Base-by-base conservation (phyloP, 106 monocot species). In the Platanthera zijinensis region DNA sequence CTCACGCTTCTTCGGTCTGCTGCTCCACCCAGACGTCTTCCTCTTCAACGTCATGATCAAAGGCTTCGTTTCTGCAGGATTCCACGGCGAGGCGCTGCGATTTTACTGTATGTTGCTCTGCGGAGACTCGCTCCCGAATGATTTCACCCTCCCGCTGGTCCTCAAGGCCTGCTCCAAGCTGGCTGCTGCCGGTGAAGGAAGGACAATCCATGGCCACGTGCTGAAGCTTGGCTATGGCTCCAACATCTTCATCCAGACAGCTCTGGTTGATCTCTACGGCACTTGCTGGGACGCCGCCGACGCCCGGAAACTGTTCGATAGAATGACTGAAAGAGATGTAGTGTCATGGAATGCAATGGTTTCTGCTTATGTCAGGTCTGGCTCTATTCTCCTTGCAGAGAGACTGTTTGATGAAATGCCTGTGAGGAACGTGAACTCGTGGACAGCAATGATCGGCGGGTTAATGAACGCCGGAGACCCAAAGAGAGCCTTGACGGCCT, bases 371-470 rank as follows among this genome's bases (percentile, higher is more conserved):
- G 84, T 75, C 2, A 86, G 80, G 75, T 57, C 82, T 8, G 78
- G 84, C 10, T 46, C 53, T 2, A 51, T 80, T n/a, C 13, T 6
- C 1, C 52, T 59, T 21, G 74, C 87, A 2, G 68, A 75, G 68
- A 28, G 52, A 3, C 25, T 86, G 84, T 90, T 90, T 32, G 89
- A 84, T 57, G 63, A 72, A n/a, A 86, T 86, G 82, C 47, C 45
- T 1, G 30, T 48, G 0, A 84, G 75, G 72, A 83, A 87, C 53
- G 80, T 86, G 39, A 80, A 84, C 14, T 84, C 90, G 5, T 90
- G 87, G 86, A 85, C 80, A 12, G 80, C 80, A 5, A 84, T 87
- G 83, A 79, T 90, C 13, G 76, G 75, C 28, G 81, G 87, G 21
- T 87, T 78, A 25, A 71, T 83, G 11, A 80, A 74, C 64, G 75